A percentile compares a stretch with the other conserved stretches of the same genome.
Conservation (phyloP, 139 green algal genomes). For the Micractinium conductrix region DNA sequence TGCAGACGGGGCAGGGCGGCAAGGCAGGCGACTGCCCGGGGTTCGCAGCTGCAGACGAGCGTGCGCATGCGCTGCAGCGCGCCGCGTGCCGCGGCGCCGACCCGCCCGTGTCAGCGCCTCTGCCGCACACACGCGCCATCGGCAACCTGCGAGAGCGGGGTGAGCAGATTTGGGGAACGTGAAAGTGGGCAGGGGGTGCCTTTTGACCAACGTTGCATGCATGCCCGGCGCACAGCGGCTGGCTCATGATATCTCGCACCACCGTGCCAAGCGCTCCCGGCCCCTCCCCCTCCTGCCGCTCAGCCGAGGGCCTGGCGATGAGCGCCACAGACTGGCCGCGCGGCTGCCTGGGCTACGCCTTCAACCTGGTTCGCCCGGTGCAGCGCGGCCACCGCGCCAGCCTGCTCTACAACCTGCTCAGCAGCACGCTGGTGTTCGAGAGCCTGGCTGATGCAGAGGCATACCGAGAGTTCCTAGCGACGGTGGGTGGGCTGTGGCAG, state of each 20-base stretch:
- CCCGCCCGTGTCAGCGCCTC: constrained; percentile 53
- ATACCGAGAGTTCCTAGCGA: constrained; percentile 62
- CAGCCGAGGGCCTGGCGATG: constrained; percentile 16
- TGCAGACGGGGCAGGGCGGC: constrained; percentile 4
- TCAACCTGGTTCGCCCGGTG: constrained; percentile 72
- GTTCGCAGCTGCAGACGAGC: constrained; percentile 32
- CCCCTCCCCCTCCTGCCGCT: neutral
- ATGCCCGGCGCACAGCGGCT: neutral
- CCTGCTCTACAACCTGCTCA: constrained; percentile 59
- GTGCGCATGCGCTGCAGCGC: constrained; percentile 48
- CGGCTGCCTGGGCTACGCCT: constrained; percentile 72
- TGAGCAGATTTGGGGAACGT: neutral
- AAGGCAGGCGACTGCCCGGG: constrained; percentile 29
- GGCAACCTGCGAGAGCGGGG: neutral
- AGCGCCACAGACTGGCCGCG: constrained; percentile 59
- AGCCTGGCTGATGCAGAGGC: constrained; percentile 55
- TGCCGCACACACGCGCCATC: constrained; percentile 69
- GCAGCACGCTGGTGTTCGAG: constrained; percentile 68
- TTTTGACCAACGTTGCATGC: neutral
- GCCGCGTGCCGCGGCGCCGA: constrained; percentile 62
- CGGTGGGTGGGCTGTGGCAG: constrained; percentile 32
- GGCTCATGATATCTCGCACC: neutral
- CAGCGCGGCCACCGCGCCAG: constrained; percentile 49
- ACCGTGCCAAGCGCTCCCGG: neutral
- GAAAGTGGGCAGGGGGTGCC: neutral